These are phyloP conservation scores for Trichosporon faecale DNA, from an alignment of 1,284 basidiomycete genomes.

Conservation along the genomic window DNA sequence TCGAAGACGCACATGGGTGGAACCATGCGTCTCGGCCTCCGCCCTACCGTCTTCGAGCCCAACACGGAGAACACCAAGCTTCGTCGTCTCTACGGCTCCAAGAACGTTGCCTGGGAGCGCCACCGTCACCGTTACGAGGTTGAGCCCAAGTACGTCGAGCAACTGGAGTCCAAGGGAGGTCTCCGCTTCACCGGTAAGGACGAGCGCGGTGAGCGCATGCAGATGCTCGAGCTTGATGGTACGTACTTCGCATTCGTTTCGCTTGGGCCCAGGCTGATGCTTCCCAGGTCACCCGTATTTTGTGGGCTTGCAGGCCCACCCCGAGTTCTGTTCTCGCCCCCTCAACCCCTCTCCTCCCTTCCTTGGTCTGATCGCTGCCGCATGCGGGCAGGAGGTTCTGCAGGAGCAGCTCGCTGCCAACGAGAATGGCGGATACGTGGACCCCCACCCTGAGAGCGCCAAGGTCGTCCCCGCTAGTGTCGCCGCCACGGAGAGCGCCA, in stretches of 20 bases:
- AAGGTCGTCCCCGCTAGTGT: conserved; percentile 50
- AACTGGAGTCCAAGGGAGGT: conserved; percentile 65
- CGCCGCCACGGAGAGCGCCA: conserved; percentile 44
- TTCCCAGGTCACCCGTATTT: conserved; percentile 89
- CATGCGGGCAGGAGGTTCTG: conserved; percentile 64
- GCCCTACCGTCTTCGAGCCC: conserved; percentile 83
- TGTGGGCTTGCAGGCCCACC: conserved; percentile 92
- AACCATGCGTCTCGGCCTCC: conserved; percentile 93
- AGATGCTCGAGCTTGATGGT: conserved; percentile 85
- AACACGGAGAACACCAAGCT: conserved; percentile 63
- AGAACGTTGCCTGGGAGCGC: conserved; percentile 86
- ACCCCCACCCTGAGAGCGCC: conserved; percentile 56
- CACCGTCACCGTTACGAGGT: conserved; percentile 98
- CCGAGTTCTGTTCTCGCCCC: conserved; percentile 98
- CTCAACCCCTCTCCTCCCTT: conserved; percentile 97
- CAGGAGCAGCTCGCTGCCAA: conserved; percentile 73
- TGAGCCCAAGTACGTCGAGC: conserved; percentile 80
- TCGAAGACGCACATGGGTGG: conserved; percentile 97
- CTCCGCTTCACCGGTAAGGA: conserved; percentile 88
- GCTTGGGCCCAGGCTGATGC: not conserved
- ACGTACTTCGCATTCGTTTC: conserved; percentile 38
- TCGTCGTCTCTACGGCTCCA: conserved; percentile 80
- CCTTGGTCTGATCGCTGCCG: conserved; percentile 90
- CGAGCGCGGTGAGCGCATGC: conserved; percentile 96
- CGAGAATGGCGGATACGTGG: conserved; percentile 53